A percentile compares a stretch with the other conserved stretches of the same genome.
These are phyloP conservation scores for Botrytis galanthina DNA, from an alignment of 2,329 filamentous ascomycete species.

Conservation along the genomic window DNA sequence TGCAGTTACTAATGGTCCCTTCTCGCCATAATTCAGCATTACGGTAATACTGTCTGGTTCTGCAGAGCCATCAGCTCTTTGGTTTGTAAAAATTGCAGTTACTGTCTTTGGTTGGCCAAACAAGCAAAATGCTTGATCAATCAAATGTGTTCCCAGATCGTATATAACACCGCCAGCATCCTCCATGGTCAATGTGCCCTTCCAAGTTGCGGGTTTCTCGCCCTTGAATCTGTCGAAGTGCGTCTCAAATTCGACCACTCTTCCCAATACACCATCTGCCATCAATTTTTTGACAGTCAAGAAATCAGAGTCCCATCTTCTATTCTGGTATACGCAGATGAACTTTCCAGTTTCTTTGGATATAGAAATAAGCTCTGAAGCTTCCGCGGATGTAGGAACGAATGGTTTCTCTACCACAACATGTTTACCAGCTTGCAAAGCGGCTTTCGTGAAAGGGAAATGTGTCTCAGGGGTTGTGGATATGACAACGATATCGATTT, in stretches of 20 bases:
- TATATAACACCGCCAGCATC: constrained; percentile 68
- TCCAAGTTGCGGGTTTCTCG: constrained; percentile 62
- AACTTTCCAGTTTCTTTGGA: constrained; percentile 41
- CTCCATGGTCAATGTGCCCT: constrained; percentile 56
- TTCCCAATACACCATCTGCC: constrained; percentile 58
- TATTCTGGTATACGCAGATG: constrained; percentile 48
- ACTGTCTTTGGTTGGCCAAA: constrained; percentile 68
- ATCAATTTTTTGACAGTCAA: constrained; percentile 65
- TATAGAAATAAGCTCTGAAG: constrained; percentile 54
- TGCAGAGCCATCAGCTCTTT: constrained; percentile 52
- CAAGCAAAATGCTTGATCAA: constrained; percentile 70
- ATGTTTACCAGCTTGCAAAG: constrained; percentile 70
- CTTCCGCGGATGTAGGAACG: constrained; percentile 67
- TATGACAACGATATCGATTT: constrained; percentile 67
- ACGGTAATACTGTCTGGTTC: constrained; percentile 61
- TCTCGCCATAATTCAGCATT: constrained; percentile 60
- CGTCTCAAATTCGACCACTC: constrained; percentile 74
- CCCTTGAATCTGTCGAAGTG: constrained; percentile 76
- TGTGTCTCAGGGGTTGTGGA: constrained; percentile 72
- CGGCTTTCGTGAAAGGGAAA: constrained; percentile 61
- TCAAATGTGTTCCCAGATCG: constrained; percentile 72
- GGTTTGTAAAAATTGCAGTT: constrained; percentile 65
- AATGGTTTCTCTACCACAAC: constrained; percentile 83
- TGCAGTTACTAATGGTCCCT: constrained; percentile 62
- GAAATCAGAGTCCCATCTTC: constrained; percentile 77